Evolutionary conservation across 352 stramenopile species (phyloP), one percentile per base, ranked within the genome.

Genomic region (Pythium sp.): DNA sequence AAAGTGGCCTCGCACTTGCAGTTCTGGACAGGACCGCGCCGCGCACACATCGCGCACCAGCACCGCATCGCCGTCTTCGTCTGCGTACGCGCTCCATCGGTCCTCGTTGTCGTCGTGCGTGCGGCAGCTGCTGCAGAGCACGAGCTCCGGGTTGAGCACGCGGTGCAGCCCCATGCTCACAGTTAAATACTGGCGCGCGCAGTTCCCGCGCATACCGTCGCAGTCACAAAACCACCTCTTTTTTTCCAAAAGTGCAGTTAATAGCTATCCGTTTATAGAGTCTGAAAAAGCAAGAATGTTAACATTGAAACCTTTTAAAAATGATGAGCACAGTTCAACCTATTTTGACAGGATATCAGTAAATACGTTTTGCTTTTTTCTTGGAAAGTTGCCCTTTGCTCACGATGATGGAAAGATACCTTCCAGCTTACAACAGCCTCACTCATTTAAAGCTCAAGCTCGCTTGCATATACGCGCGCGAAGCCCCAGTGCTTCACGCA

Each of bases 21-120:
- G 76, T 43, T 72, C 76, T 1, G 75, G 72, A 65, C 84, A 92
- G 55, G 71, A 65, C 22, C 72, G 71, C 14, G 73, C 74, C 28
- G 79, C 77, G 53, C 84, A 92, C 47, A 92, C 82, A 28, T 91
- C 84, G 24, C 82, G 79, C 55, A 87, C 71, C 15, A 89, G 70
- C 68, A 92, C 59, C 26, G 77, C 53, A 43, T 76, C 51, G 54
- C 84, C 72, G 0, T 69, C 66, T 20, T 64, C 69, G 26, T 56
- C 72, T 6, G 68, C 66, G 43, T 85, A 79, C 36, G 58, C 68
- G 57, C 62, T 49, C 76, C 64, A 91, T 20, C 46, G 64, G 43
- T 34, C 57, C 55, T 77, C 73, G 47, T 79, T 68, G 34, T 75
- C 73, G 28, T 74, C 68, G 34, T 67, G 67, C 0, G 77, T 61